Conservation (phyloP, 1,284 basidiomycete species). For the Cronartium quercuum region DNA sequence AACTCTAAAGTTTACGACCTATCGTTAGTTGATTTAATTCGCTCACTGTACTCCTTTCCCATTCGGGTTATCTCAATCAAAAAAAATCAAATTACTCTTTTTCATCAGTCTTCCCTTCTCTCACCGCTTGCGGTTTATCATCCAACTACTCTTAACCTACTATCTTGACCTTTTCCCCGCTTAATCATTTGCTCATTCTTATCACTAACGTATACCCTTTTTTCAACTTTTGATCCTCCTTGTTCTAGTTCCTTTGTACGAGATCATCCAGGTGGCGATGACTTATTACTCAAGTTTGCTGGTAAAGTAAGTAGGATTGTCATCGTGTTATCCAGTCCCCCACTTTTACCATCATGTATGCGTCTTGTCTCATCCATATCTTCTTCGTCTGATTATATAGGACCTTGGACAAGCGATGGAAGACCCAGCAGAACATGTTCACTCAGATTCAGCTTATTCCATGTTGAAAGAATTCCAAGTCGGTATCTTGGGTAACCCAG, state of each 20-base stretch:
- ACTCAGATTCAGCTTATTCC: conserved; percentile 84
- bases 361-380: not conserved
- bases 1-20: conserved; percentile 73
- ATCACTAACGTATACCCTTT: not conserved
- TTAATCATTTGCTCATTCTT: not conserved
- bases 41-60: no score
- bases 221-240: not conserved
- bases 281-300: conserved; percentile 59
- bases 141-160: not conserved
- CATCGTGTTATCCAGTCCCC: not conserved
- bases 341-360: conserved; percentile 42
- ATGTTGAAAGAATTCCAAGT: conserved; percentile 82
- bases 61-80: no score
- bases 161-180: not conserved
- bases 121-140: not conserved
- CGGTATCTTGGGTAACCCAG: conserved; percentile 68
- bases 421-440: conserved; percentile 78
- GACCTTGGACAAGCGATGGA: conserved; percentile 78
- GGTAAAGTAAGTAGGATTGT: conserved; percentile 13
- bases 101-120: not conserved
- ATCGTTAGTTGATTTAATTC: conserved; percentile 12
- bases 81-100: no score
- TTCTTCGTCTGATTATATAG: conserved; percentile 51
- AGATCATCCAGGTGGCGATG: conserved; percentile 82
- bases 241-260: conserved; percentile 58